Evolutionary conservation across 1,284 basidiomycete species (phyloP).

Genomic region (Ustilago shanxiensis): DNA sequence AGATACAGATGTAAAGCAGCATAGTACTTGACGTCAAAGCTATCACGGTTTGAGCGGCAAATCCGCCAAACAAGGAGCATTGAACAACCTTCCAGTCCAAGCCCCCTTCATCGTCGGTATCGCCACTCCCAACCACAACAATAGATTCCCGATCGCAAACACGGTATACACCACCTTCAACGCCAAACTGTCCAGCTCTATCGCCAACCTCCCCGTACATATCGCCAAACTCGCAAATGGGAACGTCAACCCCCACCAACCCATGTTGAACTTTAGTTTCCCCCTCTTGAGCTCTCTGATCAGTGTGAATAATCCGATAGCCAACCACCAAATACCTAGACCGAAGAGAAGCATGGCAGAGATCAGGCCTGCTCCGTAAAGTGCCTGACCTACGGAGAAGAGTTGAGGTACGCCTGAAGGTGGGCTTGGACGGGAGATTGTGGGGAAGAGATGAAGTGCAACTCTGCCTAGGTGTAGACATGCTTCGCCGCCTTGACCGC

Average conservation of each 20-base stretch:
- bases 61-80: conserved; percentile 63
- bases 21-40: too few species aligned
- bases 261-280: conserved; percentile 59
- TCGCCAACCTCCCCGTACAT: conserved; percentile 50
- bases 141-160: conserved; percentile 46
- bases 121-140: conserved; percentile 53
- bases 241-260: conserved; percentile 59
- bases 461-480: conserved; percentile 56
- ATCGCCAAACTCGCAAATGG: conserved; percentile 57
- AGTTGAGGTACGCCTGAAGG: conserved; percentile 50
- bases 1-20: too few species aligned
- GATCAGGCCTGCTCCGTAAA: conserved; percentile 61
- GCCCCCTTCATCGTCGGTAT: conserved; percentile 59
- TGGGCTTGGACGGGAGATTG: conserved; percentile 25
- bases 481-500: conserved; percentile 63
- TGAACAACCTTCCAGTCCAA: conserved; percentile 52
- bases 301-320: conserved; percentile 53
- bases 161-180: conserved; percentile 58
- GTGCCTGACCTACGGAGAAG: conserved; percentile 47
- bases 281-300: conserved; percentile 46
- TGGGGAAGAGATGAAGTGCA: conserved; percentile 54
- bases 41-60: conserved; percentile 52
- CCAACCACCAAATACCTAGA: conserved; percentile 59
- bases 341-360: conserved; percentile 59
- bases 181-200: conserved; percentile 55